Percentiles rank a stretch among this genome's conserved stretches.
Evolutionary conservation across 257 asterid species (phyloP).

Genomic region (Voacanga thouarsii): DNA sequence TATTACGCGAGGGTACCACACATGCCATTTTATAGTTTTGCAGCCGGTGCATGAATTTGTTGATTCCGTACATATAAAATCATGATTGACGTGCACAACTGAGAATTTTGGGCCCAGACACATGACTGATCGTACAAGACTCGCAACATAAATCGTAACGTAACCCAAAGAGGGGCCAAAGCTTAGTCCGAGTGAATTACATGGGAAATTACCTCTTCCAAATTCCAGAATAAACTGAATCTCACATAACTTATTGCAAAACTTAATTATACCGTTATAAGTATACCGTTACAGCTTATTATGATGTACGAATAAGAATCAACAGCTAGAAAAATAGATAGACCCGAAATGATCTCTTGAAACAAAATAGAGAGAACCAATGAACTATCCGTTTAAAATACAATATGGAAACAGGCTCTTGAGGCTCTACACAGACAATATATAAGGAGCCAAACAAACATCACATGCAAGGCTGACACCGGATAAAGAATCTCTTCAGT

Average conservation of each 20-base stretch:
- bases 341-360: not conserved
- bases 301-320: constrained; percentile 8
- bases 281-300: constrained; percentile 12
- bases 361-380: not conserved
- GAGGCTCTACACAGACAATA: constrained; percentile 1
- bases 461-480: not conserved
- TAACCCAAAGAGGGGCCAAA: too few relatives aligned
- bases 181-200: not conserved
- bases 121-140: too few relatives aligned
- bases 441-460: not conserved
- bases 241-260: constrained; percentile 5
- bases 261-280: not conserved
- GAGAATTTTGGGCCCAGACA: too few relatives aligned
- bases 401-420: not conserved
- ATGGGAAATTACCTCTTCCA: not conserved
- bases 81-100: too few relatives aligned
- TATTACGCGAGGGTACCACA: too few relatives aligned
- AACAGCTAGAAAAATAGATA: not conserved
- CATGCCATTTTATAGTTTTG: too few relatives aligned
- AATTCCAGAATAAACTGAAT: not conserved
- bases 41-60: too few relatives aligned
- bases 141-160: too few relatives aligned
- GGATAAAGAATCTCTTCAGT: not conserved
- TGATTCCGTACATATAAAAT: too few relatives aligned
- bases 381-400: not conserved